Base-by-base conservation (phyloP, 371 early-diverging fungal genomes). In the Apophysomyces trapeziformis region DNA sequence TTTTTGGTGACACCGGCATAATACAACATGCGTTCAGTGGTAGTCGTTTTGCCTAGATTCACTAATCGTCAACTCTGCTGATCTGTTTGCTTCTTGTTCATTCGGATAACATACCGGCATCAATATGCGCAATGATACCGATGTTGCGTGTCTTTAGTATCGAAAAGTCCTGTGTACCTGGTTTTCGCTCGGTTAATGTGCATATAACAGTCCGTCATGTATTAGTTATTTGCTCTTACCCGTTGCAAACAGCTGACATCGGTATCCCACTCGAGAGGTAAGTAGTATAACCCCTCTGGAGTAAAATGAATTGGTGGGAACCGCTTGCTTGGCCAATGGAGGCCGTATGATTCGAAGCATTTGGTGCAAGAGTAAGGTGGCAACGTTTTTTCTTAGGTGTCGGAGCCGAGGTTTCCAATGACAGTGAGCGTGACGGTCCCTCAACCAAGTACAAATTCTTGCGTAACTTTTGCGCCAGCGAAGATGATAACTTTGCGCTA, bases 91-190 rank as follows among this genome's bases (percentile, higher is more conserved):
- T 13, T 26, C 21, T 37, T 57, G 26, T 7, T 32, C 57, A 58
- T n/a, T 38, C 13, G 47, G 16, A 16, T 43, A 8, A 68, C 57
- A 37, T 71, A 77, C 94, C 93, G 14, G 97, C 99, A 77, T 98
- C 99, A 66, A 98, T 96, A 67, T 98, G 99, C 0, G 99, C 99
- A 65, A 98, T 95, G 50, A 98, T 97, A 7, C 98, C 98, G 66
- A 98, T 88, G 69, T 98, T 98, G 56, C 98, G 85, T 11, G 94
- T 92, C 50, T 85, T 86, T n/a, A 73, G 71, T 58, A 85, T 80
- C 16, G 85, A 72, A 54, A 85, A 80, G 58, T 87, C 89, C 64
- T 74, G 73, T 39, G 70, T 37, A 64, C 69, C 76, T 80, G 61
- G 21, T 50, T 21, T 18, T 45, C 16, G 2, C 13, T 6, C 16